Percentiles rank a stretch among this genome's conserved stretches.
phyloP scores from a whole-genome alignment of 495 filamentous ascomycete genomes.

The Tuber borchii region DNA sequence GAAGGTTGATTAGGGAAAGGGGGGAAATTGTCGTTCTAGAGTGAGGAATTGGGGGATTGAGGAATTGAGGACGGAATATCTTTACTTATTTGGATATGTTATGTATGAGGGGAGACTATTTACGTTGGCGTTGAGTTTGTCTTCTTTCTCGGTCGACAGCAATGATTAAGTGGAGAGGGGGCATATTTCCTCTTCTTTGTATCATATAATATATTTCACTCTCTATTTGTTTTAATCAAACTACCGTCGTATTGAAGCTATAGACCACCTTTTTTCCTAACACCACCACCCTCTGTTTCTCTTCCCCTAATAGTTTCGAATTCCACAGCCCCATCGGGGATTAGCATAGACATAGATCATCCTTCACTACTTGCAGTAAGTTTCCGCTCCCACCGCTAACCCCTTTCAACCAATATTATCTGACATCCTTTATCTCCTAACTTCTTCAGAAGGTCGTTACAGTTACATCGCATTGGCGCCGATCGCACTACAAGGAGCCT shows the following conservation, averaged over 20 bases:
- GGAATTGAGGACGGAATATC: background rate
- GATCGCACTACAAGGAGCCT: background rate
- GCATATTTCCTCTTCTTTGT: background rate
- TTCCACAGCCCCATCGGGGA: background rate
- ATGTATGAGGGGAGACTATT: background rate
- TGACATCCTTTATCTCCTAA: background rate
- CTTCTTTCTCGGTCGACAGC: background rate
- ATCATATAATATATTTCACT: background rate
- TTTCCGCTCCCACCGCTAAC: background rate
- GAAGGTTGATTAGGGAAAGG: background rate
- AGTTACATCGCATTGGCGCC: background rate
- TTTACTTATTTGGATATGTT: background rate
- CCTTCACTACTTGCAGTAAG: background rate
- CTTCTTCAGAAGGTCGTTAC: background rate
- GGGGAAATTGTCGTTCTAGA: background rate
- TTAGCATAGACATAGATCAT: background rate
- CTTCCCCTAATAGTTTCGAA: background rate
- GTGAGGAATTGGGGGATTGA: background rate
- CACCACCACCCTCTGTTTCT: background rate
- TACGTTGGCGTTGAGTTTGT: background rate
- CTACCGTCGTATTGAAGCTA: background rate
- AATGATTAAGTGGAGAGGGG: background rate
- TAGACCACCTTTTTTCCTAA: background rate
- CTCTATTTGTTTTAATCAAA: background rate
- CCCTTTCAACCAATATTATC: background rate